These are phyloP conservation scores for Entomortierella parvispora DNA, from an alignment of 192 early-diverging fungal species.

Conservation along the genomic window DNA sequence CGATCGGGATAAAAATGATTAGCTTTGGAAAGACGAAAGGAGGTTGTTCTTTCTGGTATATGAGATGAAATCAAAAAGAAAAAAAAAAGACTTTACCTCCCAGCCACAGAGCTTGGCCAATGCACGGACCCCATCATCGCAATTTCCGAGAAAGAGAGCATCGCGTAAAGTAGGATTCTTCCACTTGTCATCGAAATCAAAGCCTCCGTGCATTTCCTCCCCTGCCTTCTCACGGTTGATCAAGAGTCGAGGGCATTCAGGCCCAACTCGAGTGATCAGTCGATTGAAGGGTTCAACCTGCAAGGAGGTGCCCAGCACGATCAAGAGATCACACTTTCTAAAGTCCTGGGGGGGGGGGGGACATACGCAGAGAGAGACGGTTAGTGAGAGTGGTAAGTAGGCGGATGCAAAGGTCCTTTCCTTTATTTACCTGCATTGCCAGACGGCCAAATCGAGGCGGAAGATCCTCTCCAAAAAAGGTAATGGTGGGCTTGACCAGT, in stretches of 20 bases:
- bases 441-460: slow-evolving; percentile 77
- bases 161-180: slow-evolving; percentile 71
- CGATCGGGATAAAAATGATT: not conserved
- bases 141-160: slow-evolving; percentile 79
- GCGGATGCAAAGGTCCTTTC: too few relatives aligned
- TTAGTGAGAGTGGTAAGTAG: too few relatives aligned
- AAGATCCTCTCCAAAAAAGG: slow-evolving; percentile 93
- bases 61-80: not conserved
- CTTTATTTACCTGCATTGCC: slow-evolving; percentile 47
- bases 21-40: too few relatives aligned
- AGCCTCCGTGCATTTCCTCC: slow-evolving; percentile 64
- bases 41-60: too few relatives aligned
- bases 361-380: not conserved
- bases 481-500: slow-evolving; percentile 93
- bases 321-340: slow-evolving; percentile 77
- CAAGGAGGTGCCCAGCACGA: slow-evolving; percentile 94
- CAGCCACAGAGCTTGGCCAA: slow-evolving; percentile 81
- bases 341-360: slow-evolving; percentile 65
- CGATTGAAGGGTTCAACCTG: slow-evolving; percentile 91
- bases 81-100: slow-evolving; percentile 54
- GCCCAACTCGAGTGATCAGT: slow-evolving; percentile 71
- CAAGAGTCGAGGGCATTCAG: slow-evolving; percentile 81
- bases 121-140: slow-evolving; percentile 78
- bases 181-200: slow-evolving; percentile 80
- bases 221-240: slow-evolving; percentile 90